Evolutionary conservation across 305 asterid species (phyloP).

Genomic region (Fraxinus floribunda): DNA sequence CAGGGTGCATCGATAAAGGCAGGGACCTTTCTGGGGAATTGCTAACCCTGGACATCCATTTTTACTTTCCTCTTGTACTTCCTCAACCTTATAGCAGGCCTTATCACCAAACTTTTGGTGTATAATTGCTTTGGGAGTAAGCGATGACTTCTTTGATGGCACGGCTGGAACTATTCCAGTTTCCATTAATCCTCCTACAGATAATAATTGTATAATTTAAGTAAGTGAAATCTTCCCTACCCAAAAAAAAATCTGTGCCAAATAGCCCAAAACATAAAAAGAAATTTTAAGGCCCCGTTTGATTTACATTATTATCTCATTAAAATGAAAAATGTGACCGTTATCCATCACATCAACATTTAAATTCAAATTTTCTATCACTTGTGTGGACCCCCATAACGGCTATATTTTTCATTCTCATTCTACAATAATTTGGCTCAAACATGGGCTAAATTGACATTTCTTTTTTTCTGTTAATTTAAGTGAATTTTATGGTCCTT

Average conservation of each 20-base stretch:
- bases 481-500: background rate
- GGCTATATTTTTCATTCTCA: no score
- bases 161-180: conserved; percentile 31
- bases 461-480: no score
- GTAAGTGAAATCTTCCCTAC: conserved; percentile 8
- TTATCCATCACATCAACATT: no score
- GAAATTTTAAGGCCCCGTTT: no score
- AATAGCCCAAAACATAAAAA: no score
- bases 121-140: conserved; percentile 84
- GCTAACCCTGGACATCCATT: conserved; percentile 74
- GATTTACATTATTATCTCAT: no score
- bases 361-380: no score
- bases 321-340: no score
- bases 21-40: conserved; percentile 61
- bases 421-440: no score
- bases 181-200: conserved; percentile 39
- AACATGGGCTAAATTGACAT: no score
- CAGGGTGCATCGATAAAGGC: conserved; percentile 71
- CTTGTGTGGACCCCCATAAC: no score
- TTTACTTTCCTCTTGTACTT: conserved; percentile 54
- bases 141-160: conserved; percentile 48
- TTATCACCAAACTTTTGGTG: conserved; percentile 68
- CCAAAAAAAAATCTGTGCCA: background rate
- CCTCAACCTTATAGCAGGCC: conserved; percentile 79
- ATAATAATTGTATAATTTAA: background rate